Percentiles rank a stretch among this genome's conserved stretches.
These are phyloP conservation scores for Bryoerythrophyllum caledonicum DNA, from an alignment of 225 moss, liverwort and hornwort genomes.

Conservation along the genomic window DNA sequence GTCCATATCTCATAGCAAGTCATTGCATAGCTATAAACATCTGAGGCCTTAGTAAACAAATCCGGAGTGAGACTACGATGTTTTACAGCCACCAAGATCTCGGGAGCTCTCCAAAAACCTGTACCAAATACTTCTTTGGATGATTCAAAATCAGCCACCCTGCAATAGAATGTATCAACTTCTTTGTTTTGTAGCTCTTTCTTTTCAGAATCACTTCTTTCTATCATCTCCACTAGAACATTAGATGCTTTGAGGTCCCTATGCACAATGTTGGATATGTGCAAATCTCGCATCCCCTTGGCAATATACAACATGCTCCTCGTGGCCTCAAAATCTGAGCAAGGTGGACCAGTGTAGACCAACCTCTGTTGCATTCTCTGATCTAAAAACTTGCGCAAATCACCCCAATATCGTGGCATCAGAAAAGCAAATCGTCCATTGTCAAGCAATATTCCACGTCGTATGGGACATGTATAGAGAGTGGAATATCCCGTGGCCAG, in stretches of 20 bases:
- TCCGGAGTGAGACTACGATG: no score
- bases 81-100: no score
- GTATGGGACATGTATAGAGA: fast-evolving
- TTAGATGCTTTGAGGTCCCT: not conserved
- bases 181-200: no score
- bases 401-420: not conserved
- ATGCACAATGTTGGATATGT: not conserved
- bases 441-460: not conserved
- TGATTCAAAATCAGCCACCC: no score
- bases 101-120: no score
- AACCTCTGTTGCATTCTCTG: not conserved
- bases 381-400: conserved; percentile 3
- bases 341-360: not conserved
- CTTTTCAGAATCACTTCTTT: no score
- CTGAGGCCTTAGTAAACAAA: no score
- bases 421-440: not conserved
- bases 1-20: no score
- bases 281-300: not conserved
- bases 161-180: no score
- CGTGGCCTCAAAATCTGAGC: fast-evolving
- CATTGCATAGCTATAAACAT: no score
- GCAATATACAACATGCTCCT: not conserved
- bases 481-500: not conserved
- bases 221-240: not conserved
- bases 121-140: no score